Evolutionary conservation across 1,284 basidiomycete genomes (phyloP).

Genomic region (Trametes versicolor): DNA sequence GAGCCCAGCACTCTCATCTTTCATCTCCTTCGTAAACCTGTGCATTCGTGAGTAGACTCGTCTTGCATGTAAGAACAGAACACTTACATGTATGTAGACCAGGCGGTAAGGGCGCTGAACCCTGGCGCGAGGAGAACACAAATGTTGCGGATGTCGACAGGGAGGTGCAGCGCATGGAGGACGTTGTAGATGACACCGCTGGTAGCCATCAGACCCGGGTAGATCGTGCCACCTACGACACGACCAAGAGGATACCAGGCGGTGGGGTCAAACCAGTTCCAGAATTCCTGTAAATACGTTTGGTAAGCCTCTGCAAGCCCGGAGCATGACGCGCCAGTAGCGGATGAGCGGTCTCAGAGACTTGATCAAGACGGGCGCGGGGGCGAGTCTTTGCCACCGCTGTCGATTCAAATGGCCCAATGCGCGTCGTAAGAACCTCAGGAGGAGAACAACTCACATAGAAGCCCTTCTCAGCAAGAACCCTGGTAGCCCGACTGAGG

Average conservation of each 20-base stretch:
- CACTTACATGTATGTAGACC: conserved; percentile 93
- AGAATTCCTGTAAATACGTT: conserved; percentile 80
- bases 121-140: conserved; percentile 98
- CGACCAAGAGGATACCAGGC: conserved; percentile 99
- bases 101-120: conserved; percentile 96
- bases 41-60: conserved; percentile 12
- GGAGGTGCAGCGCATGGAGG: conserved; percentile 89
- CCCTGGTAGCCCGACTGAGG: conserved; percentile 86
- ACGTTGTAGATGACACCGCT: conserved; percentile 96
- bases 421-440: background rate
- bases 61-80: conserved; percentile 2
- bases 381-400: too few species aligned
- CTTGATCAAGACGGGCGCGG: too few species aligned
- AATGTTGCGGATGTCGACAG: conserved; percentile 97
- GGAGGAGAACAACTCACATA: conserved; percentile 68
- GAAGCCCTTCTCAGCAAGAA: conserved; percentile 92
- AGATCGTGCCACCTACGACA: conserved; percentile 98
- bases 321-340: too few species aligned
- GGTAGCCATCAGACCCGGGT: conserved; percentile 98
- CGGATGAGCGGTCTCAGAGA: too few species aligned
- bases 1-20: conserved; percentile 92
- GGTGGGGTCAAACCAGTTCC: conserved; percentile 99
- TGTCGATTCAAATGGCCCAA: too few species aligned
- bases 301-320: background rate
- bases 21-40: conserved; percentile 95